Evolutionary conservation across 208 protist species (phyloP).

Genomic region (Leishmania aethiopica): DNA sequence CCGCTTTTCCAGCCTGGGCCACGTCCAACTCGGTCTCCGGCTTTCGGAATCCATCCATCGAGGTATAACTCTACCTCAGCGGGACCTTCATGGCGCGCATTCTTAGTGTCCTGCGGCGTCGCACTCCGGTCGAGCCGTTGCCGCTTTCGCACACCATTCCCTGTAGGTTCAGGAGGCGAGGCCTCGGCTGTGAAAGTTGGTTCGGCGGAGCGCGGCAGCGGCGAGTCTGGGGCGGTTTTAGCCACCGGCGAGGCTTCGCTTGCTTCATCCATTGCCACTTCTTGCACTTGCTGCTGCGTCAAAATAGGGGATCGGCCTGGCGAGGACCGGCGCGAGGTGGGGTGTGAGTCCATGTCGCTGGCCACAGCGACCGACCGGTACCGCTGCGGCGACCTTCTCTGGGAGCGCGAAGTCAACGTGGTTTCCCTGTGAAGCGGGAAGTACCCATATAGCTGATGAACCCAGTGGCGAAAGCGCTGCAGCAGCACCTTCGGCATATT

Average conservation of each 20-base stretch:
- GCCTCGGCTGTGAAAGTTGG: conserved; percentile 13
- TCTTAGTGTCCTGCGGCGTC: conserved; percentile 12
- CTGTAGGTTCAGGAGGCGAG: neutral
- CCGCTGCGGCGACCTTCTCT: conserved; percentile 24
- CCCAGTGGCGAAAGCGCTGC: conserved; percentile 67
- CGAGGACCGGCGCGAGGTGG: conserved; percentile 19
- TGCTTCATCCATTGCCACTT: neutral
- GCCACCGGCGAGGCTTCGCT: neutral
- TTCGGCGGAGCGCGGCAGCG: conserved; percentile 18
- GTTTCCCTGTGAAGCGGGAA: conserved; percentile 31
- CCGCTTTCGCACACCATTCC: conserved; percentile 17
- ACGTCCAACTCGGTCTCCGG: conserved; percentile 73
- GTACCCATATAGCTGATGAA: conserved; percentile 65
- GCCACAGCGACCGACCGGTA: conserved; percentile 31
- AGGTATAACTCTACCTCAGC: conserved; percentile 10
- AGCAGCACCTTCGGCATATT: conserved; percentile 61
- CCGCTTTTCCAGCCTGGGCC: conserved; percentile 72
- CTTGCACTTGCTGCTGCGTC: neutral
- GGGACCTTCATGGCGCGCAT: conserved; percentile 11
- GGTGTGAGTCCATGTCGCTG: conserved; percentile 27
- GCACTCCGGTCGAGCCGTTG: conserved; percentile 16
- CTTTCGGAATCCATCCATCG: conserved; percentile 51
- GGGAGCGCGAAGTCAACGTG: neutral
- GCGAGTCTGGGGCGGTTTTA: conserved; percentile 18
- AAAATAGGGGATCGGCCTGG: conserved; percentile 17